Base-by-base conservation (phyloP, 1,284 basidiomycete species). In the Moesziomyces sp. region DNA sequence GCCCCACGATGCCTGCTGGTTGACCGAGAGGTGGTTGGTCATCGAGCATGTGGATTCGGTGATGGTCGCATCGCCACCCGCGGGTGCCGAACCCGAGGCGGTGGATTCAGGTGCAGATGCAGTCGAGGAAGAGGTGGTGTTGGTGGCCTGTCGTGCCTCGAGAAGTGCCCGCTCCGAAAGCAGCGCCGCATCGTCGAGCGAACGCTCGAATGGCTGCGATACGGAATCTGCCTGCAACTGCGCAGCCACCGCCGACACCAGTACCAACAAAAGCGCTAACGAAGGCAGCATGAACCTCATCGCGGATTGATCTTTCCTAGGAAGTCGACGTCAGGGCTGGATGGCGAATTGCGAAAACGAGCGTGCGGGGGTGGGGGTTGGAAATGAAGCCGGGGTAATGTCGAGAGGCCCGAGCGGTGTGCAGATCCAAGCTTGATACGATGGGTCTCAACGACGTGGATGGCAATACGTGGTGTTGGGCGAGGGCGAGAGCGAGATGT, bases 1-100 rank as follows among this genome's bases (percentile, higher is more conserved):
- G 7, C 65, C 69, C 77, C 77, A 79, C 18, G 73, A 73, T 0
- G 77, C 75, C 52, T 79, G 77, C 46, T 79, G 77, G 52, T 77
- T 79, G 9, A 53, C 44, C 13, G 62, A 30, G 44, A 79, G 61
- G 19, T 68, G 54, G 52, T 77, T 79, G 26, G 56, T 56, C 56
- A 77, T 56, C 24, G 47, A 47, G 53, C 77, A 79, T 0, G 60
- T 58, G 24, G 68, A 26, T 34, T 74, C 74, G 24, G 62, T 52
- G 55, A 79, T 58, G 13, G 70, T 74, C 5, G 77, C 77, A 23
- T 70, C 62, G 16, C 69, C 73, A 19, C 77, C 77, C 1, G 45
- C 26, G 0, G 67, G 53, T 16, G 75, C 73, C 2, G 50, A 51
- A 9, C 75, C 75, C 5, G 61, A 54, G n/a, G 68, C 19, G 47